Evolutionary conservation across 495 filamentous ascomycete genomes (phyloP).

Genomic region (Delitschia confertaspora): DNA sequence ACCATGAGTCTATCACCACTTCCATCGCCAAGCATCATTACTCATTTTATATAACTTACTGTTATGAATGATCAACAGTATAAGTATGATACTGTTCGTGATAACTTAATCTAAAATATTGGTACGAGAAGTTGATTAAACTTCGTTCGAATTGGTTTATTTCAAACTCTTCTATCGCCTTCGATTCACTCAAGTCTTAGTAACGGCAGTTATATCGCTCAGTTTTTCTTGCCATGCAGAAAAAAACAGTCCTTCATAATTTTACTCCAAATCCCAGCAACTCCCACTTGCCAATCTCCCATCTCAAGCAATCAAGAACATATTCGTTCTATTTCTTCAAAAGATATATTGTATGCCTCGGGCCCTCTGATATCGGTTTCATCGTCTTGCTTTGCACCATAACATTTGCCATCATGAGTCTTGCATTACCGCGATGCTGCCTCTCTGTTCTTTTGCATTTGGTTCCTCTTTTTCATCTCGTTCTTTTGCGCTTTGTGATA

Average conservation of each 20-base stretch:
- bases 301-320: conserved; percentile 2
- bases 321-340: not conserved
- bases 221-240: not conserved
- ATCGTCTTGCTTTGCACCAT: not conserved
- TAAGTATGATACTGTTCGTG: too few species aligned
- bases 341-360: conserved; percentile 2
- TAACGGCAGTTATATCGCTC: too few species aligned
- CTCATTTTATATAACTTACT: not conserved
- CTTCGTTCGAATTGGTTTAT: too few species aligned
- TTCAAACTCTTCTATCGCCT: too few species aligned
- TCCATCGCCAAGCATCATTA: not conserved
- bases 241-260: not conserved
- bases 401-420: not conserved
- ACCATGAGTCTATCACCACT: conserved; percentile 2
- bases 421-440: not conserved
- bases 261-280: conserved; percentile 2
- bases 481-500: too few species aligned
- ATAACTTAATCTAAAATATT: too few species aligned
- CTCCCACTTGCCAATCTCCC: conserved; percentile 1
- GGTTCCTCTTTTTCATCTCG: not conserved
- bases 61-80: not conserved
- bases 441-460: not conserved
- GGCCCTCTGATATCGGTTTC: conserved; percentile 1
- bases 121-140: too few species aligned
- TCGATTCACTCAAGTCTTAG: too few species aligned